Evolutionary conservation across 2,329 filamentous ascomycete genomes (phyloP).

Genomic region (Bimuria novae-zelandiae): DNA sequence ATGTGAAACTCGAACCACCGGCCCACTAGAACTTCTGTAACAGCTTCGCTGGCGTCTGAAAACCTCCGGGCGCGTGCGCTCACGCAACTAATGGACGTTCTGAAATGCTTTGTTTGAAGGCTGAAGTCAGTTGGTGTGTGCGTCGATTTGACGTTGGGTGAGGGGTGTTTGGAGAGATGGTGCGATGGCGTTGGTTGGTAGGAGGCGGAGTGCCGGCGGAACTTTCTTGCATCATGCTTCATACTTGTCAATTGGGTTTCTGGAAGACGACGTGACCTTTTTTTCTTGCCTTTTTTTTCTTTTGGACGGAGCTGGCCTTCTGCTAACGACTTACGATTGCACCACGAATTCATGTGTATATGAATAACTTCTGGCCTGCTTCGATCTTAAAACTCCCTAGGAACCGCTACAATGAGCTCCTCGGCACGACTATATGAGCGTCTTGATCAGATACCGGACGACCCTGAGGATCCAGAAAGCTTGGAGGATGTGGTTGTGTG

Average conservation of each 20-base stretch:
- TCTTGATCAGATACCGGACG: constrained; percentile 37
- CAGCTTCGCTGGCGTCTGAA: constrained; percentile 23
- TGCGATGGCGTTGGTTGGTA: too few species aligned
- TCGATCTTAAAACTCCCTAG: not conserved
- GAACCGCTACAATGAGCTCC: constrained; percentile 26
- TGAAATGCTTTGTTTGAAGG: constrained; percentile 3
- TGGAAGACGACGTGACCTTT: not conserved
- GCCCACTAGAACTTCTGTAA: constrained; percentile 1
- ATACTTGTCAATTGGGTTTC: too few species aligned
- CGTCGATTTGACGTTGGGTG: not conserved
- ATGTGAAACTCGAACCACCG: constrained; percentile 35
- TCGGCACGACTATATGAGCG: constrained; percentile 39
- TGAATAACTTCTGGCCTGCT: not conserved
- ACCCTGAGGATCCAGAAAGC: constrained; percentile 40
- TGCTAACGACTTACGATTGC: not conserved
- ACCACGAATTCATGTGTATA: not conserved
- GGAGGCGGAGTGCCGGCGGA: too few species aligned
- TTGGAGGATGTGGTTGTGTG: constrained; percentile 45
- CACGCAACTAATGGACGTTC: constrained; percentile 5
- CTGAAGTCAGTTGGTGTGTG: too few species aligned
- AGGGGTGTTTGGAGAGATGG: too few species aligned
- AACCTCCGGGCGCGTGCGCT: constrained; percentile 8
- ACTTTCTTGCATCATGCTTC: too few species aligned
- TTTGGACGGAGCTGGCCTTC: constrained; percentile 12
- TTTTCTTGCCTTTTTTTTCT: not conserved